phyloP scores from a whole-genome alignment of 345 rosid genomes.

The Brassica carinata region DNA sequence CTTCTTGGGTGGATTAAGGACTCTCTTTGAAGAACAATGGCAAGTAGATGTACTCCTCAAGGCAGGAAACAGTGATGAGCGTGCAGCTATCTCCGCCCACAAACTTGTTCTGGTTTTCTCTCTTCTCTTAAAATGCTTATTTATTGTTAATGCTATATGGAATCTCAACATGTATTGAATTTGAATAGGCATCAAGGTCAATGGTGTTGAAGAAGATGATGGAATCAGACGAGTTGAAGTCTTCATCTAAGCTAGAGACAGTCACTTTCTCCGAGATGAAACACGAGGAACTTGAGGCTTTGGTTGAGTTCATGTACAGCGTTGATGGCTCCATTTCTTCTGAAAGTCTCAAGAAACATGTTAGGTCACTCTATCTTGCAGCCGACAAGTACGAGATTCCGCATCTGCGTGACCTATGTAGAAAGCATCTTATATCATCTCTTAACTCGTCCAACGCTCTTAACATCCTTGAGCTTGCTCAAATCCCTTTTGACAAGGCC shows the following conservation, averaged over 20 bases:
- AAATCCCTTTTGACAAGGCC: not conserved
- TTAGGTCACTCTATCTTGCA: not conserved
- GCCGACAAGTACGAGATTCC: not conserved
- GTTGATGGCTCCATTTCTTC: not conserved
- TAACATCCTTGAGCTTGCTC: not conserved
- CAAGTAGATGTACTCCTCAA: not conserved
- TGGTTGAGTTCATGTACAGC: not conserved
- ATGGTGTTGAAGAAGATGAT: not conserved
- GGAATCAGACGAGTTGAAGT: not conserved
- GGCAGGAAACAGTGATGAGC: not conserved
- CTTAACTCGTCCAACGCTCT: not conserved
- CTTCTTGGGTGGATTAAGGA: not conserved
- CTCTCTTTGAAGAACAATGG: not conserved
- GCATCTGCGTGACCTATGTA: not conserved
- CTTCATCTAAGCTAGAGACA: not conserved
- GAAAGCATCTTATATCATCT: not conserved
- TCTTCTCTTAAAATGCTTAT: not conserved
- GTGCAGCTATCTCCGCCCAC: not conserved
- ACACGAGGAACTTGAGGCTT: not conserved
- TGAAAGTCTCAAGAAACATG: not conserved
- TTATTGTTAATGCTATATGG: too few species aligned
- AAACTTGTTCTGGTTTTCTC: not conserved
- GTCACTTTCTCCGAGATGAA: not conserved
- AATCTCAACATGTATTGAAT: not conserved
- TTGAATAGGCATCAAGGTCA: not conserved